These are phyloP conservation scores for Fusarium nurragi DNA, from an alignment of 2,329 filamentous ascomycete species.

Conservation along the genomic window DNA sequence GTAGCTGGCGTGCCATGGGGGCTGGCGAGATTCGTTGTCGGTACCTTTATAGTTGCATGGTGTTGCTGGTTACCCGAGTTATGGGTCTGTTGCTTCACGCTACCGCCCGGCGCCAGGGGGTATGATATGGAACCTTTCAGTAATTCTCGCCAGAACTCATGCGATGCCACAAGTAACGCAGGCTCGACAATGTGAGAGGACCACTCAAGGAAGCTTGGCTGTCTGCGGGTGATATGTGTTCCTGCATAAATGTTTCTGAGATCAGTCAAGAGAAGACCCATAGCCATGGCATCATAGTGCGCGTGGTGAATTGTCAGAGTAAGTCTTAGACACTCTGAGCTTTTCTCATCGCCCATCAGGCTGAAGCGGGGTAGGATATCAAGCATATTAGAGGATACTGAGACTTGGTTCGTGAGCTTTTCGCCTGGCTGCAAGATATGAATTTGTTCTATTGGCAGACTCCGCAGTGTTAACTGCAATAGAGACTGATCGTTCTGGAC, in stretches of 20 bases:
- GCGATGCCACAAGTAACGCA: no score
- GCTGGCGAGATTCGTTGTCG: not conserved
- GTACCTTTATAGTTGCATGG: not conserved
- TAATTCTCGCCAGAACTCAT: not conserved
- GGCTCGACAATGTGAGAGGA: not conserved
- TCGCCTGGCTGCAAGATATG: not conserved
- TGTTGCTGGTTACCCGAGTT: not conserved
- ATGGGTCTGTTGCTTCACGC: not conserved
- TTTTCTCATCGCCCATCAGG: not conserved
- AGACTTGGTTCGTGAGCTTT: rapidly evolving
- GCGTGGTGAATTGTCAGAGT: not conserved
- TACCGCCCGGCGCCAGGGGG: not conserved
- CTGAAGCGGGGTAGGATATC: not conserved
- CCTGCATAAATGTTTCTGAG: not conserved
- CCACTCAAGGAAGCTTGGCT: not conserved
- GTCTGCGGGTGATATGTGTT: not conserved
- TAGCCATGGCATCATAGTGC: not conserved
- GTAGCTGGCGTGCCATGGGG: not conserved
- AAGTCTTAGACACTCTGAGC: not conserved
- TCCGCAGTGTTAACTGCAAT: not conserved
- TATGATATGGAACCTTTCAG: not conserved
- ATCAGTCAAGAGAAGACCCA: not conserved
- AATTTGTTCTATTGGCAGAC: not conserved
- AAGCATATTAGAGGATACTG: not conserved
- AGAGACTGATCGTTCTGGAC: not conserved